These are phyloP conservation scores for Incumbomyces lentus DNA, from an alignment of 2,329 filamentous ascomycete genomes.

Conservation along the genomic window DNA sequence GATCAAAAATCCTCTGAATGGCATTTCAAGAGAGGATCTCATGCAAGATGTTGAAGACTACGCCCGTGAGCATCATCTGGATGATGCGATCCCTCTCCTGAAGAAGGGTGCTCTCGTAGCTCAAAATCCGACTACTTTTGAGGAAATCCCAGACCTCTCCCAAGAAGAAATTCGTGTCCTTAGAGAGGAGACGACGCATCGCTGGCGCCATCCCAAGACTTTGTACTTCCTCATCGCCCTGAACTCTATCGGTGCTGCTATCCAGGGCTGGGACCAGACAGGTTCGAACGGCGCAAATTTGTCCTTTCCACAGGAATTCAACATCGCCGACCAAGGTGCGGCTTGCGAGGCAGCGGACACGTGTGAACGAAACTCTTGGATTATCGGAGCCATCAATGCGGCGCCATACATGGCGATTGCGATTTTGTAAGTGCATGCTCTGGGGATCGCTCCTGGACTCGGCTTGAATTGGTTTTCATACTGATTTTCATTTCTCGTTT, in stretches of 20 bases:
- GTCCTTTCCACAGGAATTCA: conserved; percentile 30
- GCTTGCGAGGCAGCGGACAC: conserved; percentile 8
- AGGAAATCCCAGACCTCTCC: conserved; percentile 35
- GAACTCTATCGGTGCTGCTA: conserved; percentile 34
- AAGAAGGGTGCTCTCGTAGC: conserved; percentile 64
- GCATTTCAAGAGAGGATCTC: conserved; percentile 24
- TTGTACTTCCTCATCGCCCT: conserved; percentile 31
- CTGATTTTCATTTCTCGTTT: conserved; percentile 58
- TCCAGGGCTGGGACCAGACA: conserved; percentile 37
- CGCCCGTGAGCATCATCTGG: conserved; percentile 48
- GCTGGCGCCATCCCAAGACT: conserved; percentile 28
- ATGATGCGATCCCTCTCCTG: conserved; percentile 48
- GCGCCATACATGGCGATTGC: conserved; percentile 52
- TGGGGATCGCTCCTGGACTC: too few relatives aligned
- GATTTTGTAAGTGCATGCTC: conserved; percentile 30
- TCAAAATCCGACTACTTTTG: conserved; percentile 55
- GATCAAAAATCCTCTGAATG: conserved; percentile 24
- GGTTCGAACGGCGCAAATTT: conserved; percentile 37
- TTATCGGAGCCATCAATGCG: conserved; percentile 36
- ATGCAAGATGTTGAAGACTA: conserved; percentile 24
- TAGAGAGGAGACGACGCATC: conserved; percentile 25
- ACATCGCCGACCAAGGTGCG: conserved; percentile 20
- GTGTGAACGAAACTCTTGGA: conserved; percentile 26
- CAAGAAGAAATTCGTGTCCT: conserved; percentile 27
- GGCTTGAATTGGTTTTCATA: neutral